A percentile compares a stretch with the other conserved stretches of the same genome.
These are phyloP conservation scores for Aulographum hederae DNA, from an alignment of 2,329 filamentous ascomycete genomes.

Conservation along the genomic window DNA sequence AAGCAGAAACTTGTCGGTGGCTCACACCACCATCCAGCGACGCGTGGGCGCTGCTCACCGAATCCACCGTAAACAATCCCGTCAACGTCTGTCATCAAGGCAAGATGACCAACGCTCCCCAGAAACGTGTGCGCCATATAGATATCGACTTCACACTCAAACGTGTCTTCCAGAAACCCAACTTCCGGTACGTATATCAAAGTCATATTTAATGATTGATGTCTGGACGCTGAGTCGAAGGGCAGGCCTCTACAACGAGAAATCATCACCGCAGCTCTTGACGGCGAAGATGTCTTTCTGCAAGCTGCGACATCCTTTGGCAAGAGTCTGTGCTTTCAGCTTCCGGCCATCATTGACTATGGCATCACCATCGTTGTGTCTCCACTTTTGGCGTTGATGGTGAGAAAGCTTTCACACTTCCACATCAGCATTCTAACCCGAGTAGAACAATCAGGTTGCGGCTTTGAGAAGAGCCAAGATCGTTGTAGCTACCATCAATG, in stretches of 20 bases:
- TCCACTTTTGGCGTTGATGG: slow-evolving; percentile 78
- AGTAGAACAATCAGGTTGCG: slow-evolving; percentile 81
- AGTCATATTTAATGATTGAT: too few relatives aligned
- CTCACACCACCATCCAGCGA: too few relatives aligned
- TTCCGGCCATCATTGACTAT: slow-evolving; percentile 72
- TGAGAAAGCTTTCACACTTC: too few relatives aligned
- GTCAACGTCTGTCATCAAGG: too few relatives aligned
- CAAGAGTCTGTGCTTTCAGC: slow-evolving; percentile 83
- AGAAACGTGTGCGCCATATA: too few relatives aligned
- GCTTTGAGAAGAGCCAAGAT: slow-evolving; percentile 58
- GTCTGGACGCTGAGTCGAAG: too few relatives aligned
- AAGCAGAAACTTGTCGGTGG: too few relatives aligned
- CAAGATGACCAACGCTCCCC: too few relatives aligned
- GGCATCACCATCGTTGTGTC: slow-evolving; percentile 87
- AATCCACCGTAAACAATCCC: too few relatives aligned
- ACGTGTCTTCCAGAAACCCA: not conserved
- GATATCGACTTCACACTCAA: not conserved
- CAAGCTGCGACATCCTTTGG: slow-evolving; percentile 85
- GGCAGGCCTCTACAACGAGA: slow-evolving; percentile 69
- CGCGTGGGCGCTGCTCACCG: too few relatives aligned
- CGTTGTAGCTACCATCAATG: slow-evolving; percentile 71
- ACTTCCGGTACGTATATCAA: too few relatives aligned
- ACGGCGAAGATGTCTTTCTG: slow-evolving; percentile 78
- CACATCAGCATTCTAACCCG: too few relatives aligned
- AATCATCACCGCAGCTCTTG: slow-evolving; percentile 65